These are phyloP conservation scores for Grammothele lineata DNA, from an alignment of 768 basidiomycete species.

Conservation along the genomic window DNA sequence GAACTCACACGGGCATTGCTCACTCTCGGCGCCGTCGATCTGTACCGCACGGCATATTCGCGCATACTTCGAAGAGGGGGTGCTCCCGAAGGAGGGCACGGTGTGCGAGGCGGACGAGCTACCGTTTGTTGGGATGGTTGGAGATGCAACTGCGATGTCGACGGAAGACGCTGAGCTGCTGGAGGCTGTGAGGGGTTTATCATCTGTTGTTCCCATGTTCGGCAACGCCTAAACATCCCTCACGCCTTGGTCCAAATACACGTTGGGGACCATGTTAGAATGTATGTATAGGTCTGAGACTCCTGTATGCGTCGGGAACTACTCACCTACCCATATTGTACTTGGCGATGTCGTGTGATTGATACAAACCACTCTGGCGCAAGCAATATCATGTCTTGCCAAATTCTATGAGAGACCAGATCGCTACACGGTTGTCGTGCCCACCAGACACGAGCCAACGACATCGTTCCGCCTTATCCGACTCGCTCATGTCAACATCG, in stretches of 20 bases:
- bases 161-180: slow-evolving; percentile 13
- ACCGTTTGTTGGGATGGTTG: slow-evolving; percentile 13
- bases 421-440: slow-evolving; percentile 23
- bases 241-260: too few species aligned
- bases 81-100: slow-evolving; percentile 16
- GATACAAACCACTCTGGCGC: too few species aligned
- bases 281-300: too few species aligned
- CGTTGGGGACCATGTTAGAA: too few species aligned
- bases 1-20: slow-evolving; percentile 20
- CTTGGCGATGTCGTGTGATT: too few species aligned
- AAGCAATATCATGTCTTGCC: slow-evolving; percentile 7
- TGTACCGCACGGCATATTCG: slow-evolving; percentile 19
- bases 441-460: slow-evolving; percentile 25
- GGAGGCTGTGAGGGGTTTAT: slow-evolving; percentile 10
- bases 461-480: slow-evolving; percentile 19
- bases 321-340: too few species aligned
- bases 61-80: slow-evolving; percentile 17
- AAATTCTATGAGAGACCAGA: slow-evolving; percentile 25
- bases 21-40: slow-evolving; percentile 14
- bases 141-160: slow-evolving; percentile 2
- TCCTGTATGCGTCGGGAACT: too few species aligned
- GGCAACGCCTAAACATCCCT: too few species aligned
- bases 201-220: slow-evolving; percentile 8
- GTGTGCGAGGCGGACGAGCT: slow-evolving; percentile 18
- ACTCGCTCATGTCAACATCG: slow-evolving; percentile 22